phyloP scores from a whole-genome alignment of 495 filamentous ascomycete species.

The Lineolata rhizophorae region DNA sequence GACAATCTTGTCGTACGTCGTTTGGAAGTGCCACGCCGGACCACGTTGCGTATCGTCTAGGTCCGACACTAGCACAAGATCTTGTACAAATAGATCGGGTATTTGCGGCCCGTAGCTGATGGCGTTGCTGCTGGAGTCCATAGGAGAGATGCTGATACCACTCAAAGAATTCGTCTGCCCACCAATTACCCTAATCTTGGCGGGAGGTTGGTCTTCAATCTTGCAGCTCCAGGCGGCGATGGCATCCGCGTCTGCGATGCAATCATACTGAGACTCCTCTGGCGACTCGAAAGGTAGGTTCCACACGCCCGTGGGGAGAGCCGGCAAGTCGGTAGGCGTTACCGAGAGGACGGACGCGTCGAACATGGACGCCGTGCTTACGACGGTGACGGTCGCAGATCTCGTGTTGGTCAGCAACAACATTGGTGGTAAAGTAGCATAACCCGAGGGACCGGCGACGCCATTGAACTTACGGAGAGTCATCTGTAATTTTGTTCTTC shows the following conservation, averaged over 20 bases:
- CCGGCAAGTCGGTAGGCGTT: conserved; percentile 32
- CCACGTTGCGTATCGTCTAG: conserved; percentile 36
- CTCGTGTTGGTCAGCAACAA: no score
- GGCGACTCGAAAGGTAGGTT: conserved; percentile 31
- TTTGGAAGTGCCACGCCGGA: conserved; percentile 51
- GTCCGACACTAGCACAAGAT: conserved; percentile 42
- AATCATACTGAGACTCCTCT: conserved; percentile 37
- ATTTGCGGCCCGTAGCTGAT: conserved; percentile 48
- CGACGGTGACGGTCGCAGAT: conserved; percentile 22
- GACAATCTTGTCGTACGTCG: conserved; percentile 63
- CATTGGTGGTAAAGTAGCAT: no score
- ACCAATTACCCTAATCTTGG: no score
- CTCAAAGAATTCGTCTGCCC: conserved; percentile 22
- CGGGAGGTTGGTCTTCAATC: conserved; percentile 14
- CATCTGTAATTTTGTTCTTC: background rate
- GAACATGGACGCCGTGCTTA: conserved; percentile 32
- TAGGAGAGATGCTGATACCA: conserved; percentile 4
- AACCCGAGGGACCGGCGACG: no score
- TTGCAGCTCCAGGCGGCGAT: conserved; percentile 48
- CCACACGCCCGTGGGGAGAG: conserved; percentile 43
- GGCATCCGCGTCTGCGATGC: conserved; percentile 38
- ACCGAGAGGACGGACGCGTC: no score
- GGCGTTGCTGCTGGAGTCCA: background rate
- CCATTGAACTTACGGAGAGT: no score
- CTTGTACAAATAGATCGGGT: conserved; percentile 29